These are phyloP conservation scores for Canavalia gladiata DNA, from an alignment of 306 rosid species.

Conservation along the genomic window DNA sequence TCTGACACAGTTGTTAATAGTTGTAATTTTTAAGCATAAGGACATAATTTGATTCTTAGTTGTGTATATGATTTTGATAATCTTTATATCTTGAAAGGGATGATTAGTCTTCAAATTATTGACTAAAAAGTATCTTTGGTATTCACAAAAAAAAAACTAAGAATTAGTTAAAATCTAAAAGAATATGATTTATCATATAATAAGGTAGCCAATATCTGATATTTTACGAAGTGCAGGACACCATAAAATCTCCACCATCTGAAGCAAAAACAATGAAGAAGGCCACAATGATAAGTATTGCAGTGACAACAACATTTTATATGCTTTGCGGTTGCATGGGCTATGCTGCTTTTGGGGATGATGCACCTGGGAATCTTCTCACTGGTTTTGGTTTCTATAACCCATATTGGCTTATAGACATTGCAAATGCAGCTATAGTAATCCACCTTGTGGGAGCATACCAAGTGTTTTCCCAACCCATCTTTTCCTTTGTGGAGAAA, in stretches of 20 bases:
- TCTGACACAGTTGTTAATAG: too few species aligned
- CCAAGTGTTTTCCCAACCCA: constrained; percentile 85
- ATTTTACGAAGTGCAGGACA: constrained; percentile 60
- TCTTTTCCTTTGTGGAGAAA: constrained; percentile 79
- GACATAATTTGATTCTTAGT: too few species aligned
- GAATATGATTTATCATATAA: background rate
- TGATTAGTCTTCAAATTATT: too few species aligned
- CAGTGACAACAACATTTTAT: constrained; percentile 76
- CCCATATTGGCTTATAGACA: constrained; percentile 85
- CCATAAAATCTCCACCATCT: constrained; percentile 82
- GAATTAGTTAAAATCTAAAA: background rate
- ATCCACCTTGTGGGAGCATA: constrained; percentile 88
- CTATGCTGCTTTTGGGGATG: constrained; percentile 87
- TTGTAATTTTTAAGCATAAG: too few species aligned
- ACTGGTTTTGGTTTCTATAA: constrained; percentile 88
- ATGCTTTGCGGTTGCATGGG: constrained; percentile 86
- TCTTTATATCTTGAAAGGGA: too few species aligned
- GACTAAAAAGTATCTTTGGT: too few species aligned
- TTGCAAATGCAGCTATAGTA: constrained; percentile 86
- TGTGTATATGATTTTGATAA: too few species aligned
- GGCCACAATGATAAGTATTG: constrained; percentile 64
- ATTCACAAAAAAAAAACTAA: too few species aligned
- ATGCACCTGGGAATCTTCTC: constrained; percentile 81
- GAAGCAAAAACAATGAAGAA: constrained; percentile 90
- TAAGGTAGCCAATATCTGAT: background rate